phyloP scores from a whole-genome alignment of 2,329 filamentous ascomycete genomes.

The Aschersonia sp. region DNA sequence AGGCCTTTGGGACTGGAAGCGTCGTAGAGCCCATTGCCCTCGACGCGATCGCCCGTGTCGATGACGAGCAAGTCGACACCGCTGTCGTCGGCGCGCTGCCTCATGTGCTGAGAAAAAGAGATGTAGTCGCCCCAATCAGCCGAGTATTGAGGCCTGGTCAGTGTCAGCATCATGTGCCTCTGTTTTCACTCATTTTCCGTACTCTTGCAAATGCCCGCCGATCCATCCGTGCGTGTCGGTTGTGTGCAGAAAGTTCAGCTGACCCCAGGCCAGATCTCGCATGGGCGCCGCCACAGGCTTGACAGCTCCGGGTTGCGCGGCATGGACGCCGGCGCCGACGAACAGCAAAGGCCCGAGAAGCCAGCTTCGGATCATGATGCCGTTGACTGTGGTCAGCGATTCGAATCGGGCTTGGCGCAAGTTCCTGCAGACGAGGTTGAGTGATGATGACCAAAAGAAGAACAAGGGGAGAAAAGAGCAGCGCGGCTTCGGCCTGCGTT shows the following conservation, averaged over 20 bases:
- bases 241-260: conserved; percentile 93
- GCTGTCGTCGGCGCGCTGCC: conserved; percentile 58
- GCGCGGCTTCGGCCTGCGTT: neutral
- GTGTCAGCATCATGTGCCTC: neutral
- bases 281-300: conserved; percentile 66
- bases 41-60: conserved; percentile 86
- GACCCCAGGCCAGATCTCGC: conserved; percentile 77
- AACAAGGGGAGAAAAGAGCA: neutral
- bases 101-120: conserved; percentile 78
- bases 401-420: too few relatives aligned
- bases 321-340: conserved; percentile 13
- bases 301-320: conserved; percentile 68
- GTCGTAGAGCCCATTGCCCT: conserved; percentile 92
- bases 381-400: neutral
- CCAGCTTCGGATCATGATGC: conserved; percentile 13
- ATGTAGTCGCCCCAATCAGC: conserved; percentile 98
- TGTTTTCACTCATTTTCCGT: conserved; percentile 13
- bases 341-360: conserved; percentile 16
- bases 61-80: conserved; percentile 82
- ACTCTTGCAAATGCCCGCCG: conserved; percentile 85
- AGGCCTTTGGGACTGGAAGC: conserved; percentile 74
- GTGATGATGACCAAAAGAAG: neutral
- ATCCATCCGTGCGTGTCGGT: conserved; percentile 96
- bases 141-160: conserved; percentile 64
- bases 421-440: too few relatives aligned